phyloP scores from a whole-genome alignment of 2,329 filamentous ascomycete species.

The Fusarium sulawesiense region DNA sequence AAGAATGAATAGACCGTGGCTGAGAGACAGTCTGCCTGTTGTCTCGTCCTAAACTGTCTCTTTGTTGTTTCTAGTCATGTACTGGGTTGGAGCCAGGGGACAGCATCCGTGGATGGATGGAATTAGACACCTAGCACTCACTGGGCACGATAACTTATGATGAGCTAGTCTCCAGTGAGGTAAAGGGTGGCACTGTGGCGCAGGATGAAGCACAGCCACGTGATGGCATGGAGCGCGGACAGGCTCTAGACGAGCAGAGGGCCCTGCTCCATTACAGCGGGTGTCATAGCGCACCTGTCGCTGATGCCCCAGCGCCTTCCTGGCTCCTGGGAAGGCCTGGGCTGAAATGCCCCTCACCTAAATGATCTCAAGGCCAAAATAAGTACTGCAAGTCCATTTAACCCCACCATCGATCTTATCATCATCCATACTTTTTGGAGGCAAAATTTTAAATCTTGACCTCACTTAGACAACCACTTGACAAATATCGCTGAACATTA shows the following conservation, averaged over 20 bases:
- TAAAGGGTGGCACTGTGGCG: constrained; percentile 19
- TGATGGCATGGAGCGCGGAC: not conserved
- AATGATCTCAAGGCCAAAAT: not conserved
- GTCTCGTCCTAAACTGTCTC: not conserved
- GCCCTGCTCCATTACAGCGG: constrained; percentile 7
- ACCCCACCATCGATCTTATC: constrained; percentile 34
- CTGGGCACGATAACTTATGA: constrained; percentile 7
- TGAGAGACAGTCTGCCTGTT: not conserved
- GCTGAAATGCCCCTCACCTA: constrained; percentile 27
- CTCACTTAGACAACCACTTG: not conserved
- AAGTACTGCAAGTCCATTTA: not conserved
- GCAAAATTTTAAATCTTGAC: constrained; percentile 20
- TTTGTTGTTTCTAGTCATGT: constrained; percentile 4
- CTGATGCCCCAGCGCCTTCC: constrained; percentile 10
- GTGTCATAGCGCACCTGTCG: constrained; percentile 6
- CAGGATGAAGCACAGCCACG: not conserved
- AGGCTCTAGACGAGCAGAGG: not conserved
- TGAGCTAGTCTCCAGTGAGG: not conserved
- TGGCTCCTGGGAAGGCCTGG: not conserved
- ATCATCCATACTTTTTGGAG: constrained; percentile 21
- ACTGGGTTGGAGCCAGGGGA: not conserved
- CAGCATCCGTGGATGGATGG: constrained; percentile 1
- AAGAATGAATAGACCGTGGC: not conserved
- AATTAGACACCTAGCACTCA: constrained; percentile 8
- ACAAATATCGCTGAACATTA: not conserved